Conservation (phyloP, 148 eudicot species). For the Chenopodium formosanum region DNA sequence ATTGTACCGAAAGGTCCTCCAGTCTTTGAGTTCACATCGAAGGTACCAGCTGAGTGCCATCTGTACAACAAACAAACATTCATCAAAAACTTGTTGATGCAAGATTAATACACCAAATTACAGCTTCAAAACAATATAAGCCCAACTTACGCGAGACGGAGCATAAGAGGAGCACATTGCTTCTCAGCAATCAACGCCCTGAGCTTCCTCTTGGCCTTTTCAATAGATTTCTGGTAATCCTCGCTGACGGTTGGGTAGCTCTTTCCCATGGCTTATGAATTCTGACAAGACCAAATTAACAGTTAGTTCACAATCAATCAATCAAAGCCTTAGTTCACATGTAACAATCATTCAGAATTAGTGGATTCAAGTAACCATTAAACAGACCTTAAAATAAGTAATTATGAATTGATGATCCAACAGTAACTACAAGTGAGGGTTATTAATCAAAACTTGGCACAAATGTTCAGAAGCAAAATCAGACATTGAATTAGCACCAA, state of each 20-base stretch:
- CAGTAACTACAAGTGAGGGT: not conserved
- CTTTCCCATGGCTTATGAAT: slow-evolving; percentile 55
- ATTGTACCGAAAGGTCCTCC: slow-evolving; percentile 96
- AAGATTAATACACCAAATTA: not conserved
- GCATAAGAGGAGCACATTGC: slow-evolving; percentile 81
- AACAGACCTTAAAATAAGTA: too few relatives aligned
- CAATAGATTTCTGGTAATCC: slow-evolving; percentile 64
- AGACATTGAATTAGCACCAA: too few relatives aligned
- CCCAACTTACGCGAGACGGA: slow-evolving; percentile 67
- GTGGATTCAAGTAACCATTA: too few relatives aligned
- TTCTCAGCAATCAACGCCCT: slow-evolving; percentile 72
- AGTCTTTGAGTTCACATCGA: slow-evolving; percentile 52
- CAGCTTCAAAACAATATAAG: not conserved
- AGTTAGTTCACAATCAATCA: not conserved
- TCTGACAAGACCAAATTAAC: slow-evolving; percentile 1
- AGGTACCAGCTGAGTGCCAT: slow-evolving; percentile 98
- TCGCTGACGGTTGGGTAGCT: slow-evolving; percentile 67
- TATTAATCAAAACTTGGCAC: not conserved
- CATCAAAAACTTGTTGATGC: not conserved
- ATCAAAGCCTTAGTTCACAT: not conserved
- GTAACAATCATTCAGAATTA: not conserved
- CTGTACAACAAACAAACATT: slow-evolving; percentile 28
- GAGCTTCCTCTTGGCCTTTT: slow-evolving; percentile 66
- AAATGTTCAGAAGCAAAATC: too few relatives aligned
- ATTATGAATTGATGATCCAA: too few relatives aligned